Evolutionary conservation across 2,329 filamentous ascomycete species (phyloP), one percentile per base, ranked within the genome.

Genomic region (Fusarium sp.): DNA sequence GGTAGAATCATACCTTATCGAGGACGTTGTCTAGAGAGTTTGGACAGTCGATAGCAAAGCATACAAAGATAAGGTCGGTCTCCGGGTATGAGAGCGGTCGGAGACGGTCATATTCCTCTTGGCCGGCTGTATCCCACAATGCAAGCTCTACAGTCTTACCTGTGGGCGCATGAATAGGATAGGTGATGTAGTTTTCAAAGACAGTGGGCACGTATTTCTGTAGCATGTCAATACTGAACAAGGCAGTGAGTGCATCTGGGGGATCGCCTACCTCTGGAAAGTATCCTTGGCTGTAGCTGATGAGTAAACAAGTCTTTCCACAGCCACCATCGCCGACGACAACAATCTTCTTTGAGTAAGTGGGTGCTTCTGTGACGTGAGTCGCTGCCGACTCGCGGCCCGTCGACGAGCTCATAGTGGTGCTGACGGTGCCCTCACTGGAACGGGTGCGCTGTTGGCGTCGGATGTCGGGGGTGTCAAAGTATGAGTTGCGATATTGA

Each of bases 201-300:
- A 99, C 95, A 3, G 95, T 99, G 4, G 95, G 95, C 36, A 99
- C 95, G 72, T 99, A 99, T 98, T 97, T 98, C 95, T 99, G 25
- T 14, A 19, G 8, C 10, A 33, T 31, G 31, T 67, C 47, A 67
- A 51, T 38, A 17, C 39, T 49, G 48, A 27, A 13, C 13, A 32
- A 29, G 32, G 23, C 33, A 33, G 29, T 39, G 39, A 25, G 27
- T 13, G 27, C 9, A 43, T 32, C 32, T 4, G 44, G 29, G 32
- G 23, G 17, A 19, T 17, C 23, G 37, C 84, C 68, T 82, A 97
- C 95, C 91, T 99, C 94, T 78, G 95, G 95, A 75, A 99, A 99
- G 77, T 97, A 97, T 57, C 95, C 95, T 80, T 98, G 93, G 73
- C 93, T 96, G 82, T 98, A 99, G 79, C 93, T 97, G 78, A 99